Evolutionary conservation across 2,329 filamentous ascomycete species (phyloP).

Genomic region (Colletotrichum camelliae): DNA sequence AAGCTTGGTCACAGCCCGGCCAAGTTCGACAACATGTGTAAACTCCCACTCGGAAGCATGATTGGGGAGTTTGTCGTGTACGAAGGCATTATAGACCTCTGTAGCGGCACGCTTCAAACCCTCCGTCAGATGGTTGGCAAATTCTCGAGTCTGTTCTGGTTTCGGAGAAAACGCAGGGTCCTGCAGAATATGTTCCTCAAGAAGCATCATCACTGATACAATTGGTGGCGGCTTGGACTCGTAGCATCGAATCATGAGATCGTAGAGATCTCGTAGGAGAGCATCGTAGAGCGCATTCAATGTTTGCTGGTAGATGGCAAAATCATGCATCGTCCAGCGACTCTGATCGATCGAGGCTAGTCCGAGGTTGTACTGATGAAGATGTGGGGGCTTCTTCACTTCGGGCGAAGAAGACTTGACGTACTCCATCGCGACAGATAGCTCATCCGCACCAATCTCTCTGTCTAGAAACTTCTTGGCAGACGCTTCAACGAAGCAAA

Average conservation of each 20-base stretch:
- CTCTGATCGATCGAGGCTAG: slow-evolving; percentile 62
- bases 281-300: slow-evolving; percentile 80
- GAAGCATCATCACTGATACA: slow-evolving; percentile 77
- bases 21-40: slow-evolving; percentile 86
- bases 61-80: slow-evolving; percentile 81
- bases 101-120: slow-evolving; percentile 77
- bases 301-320: slow-evolving; percentile 74
- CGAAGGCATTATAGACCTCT: slow-evolving; percentile 78
- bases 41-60: slow-evolving; percentile 88
- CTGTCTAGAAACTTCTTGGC: slow-evolving; percentile 85
- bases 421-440: slow-evolving; percentile 84
- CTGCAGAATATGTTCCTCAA: slow-evolving; percentile 81
- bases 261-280: slow-evolving; percentile 84
- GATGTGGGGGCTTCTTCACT: slow-evolving; percentile 65
- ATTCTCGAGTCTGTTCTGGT: slow-evolving; percentile 73
- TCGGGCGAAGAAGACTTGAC: slow-evolving; percentile 75
- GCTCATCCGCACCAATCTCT: slow-evolving; percentile 79
- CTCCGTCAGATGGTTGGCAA: slow-evolving; percentile 73
- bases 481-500: slow-evolving; percentile 84
- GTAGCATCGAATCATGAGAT: slow-evolving; percentile 86
- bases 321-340: slow-evolving; percentile 73
- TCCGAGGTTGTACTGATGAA: slow-evolving; percentile 55
- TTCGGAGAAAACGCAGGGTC: slow-evolving; percentile 79
- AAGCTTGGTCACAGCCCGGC: slow-evolving; percentile 83
- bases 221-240: slow-evolving; percentile 86